Percentiles rank a stretch among this genome's conserved stretches.
phyloP scores from a whole-genome alignment of 129 eudicot genomes.

The Glebionis coronaria region DNA sequence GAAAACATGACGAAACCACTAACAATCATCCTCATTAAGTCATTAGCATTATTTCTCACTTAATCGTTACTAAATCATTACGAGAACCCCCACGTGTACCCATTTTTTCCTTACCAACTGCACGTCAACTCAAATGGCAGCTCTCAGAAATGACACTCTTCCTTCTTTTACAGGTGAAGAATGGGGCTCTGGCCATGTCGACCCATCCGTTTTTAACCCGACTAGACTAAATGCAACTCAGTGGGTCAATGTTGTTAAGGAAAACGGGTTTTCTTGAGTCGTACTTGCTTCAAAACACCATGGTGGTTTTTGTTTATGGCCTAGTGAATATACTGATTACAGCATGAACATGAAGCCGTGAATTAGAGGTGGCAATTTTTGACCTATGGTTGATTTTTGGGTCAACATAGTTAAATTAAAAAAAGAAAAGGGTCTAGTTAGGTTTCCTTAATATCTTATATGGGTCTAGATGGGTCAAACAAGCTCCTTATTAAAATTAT shows the following conservation, averaged over 20 bases:
- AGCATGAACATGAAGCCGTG: too few relatives aligned
- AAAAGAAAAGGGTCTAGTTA: too few relatives aligned
- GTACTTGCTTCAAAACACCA: slow-evolving; percentile 85
- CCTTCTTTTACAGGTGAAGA: slow-evolving; percentile 80
- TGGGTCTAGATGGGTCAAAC: too few relatives aligned
- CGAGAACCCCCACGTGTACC: slow-evolving; percentile 81
- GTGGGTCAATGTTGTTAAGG: slow-evolving; percentile 76
- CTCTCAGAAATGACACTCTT: slow-evolving; percentile 78
- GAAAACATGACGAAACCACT: too few relatives aligned
- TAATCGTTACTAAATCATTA: slow-evolving; percentile 25
- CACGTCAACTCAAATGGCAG: slow-evolving; percentile 80
- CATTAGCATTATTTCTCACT: not conserved
- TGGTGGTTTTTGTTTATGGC: slow-evolving; percentile 96
- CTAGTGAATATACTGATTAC: slow-evolving; percentile 74
- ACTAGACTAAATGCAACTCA: slow-evolving; percentile 50
- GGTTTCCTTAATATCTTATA: too few relatives aligned
- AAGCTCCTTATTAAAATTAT: too few relatives aligned
- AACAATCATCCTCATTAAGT: too few relatives aligned
- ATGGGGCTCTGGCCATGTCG: slow-evolving; percentile 80
- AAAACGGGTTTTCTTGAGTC: slow-evolving; percentile 65
- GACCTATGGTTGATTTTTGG: too few relatives aligned
- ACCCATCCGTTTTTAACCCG: slow-evolving; percentile 71
- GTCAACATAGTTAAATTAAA: too few relatives aligned
- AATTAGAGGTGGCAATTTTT: too few relatives aligned
- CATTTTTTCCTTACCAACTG: slow-evolving; percentile 65